Evolutionary conservation across 768 basidiomycete genomes (phyloP).

Genomic region (Flagelloscypha sp.): DNA sequence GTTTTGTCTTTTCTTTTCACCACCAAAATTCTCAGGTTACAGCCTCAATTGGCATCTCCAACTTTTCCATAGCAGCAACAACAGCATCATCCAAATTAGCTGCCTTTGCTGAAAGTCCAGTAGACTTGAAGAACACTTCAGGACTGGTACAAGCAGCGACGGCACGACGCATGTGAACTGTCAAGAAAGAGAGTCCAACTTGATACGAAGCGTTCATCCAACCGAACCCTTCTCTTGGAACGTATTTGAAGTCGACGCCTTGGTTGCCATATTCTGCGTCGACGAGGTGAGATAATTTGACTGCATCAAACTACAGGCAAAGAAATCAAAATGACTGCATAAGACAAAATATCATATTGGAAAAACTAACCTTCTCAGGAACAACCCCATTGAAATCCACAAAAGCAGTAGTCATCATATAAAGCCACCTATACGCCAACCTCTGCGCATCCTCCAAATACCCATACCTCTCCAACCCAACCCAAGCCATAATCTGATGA

Average conservation of each 20-base stretch:
- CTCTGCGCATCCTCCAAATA: conserved; percentile 90
- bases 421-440: conserved; percentile 92
- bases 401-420: conserved; percentile 96
- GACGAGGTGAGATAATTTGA: conserved; percentile 89
- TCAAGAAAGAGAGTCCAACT: conserved; percentile 91
- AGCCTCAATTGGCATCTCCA: too few relatives aligned
- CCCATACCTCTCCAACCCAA: conserved; percentile 92
- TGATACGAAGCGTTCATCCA: conserved; percentile 99
- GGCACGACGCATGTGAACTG: conserved; percentile 90
- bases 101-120: conserved; percentile 26
- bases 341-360: not conserved
- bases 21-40: too few relatives aligned
- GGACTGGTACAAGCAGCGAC: conserved; percentile 92
- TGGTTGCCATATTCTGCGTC: conserved; percentile 97
- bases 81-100: too few relatives aligned
- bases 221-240: conserved; percentile 95
- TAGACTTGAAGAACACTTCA: conserved; percentile 74
- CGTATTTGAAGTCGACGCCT: conserved; percentile 95
- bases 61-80: too few relatives aligned
- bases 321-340: conserved; percentile 5
- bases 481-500: conserved; percentile 98
- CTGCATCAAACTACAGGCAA: conserved; percentile 75
- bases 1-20: too few relatives aligned
- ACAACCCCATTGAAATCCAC: conserved; percentile 98
- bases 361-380: conserved; percentile 75